phyloP scores from a whole-genome alignment of 2,329 filamentous ascomycete species.

The Penicillium crustosum region DNA sequence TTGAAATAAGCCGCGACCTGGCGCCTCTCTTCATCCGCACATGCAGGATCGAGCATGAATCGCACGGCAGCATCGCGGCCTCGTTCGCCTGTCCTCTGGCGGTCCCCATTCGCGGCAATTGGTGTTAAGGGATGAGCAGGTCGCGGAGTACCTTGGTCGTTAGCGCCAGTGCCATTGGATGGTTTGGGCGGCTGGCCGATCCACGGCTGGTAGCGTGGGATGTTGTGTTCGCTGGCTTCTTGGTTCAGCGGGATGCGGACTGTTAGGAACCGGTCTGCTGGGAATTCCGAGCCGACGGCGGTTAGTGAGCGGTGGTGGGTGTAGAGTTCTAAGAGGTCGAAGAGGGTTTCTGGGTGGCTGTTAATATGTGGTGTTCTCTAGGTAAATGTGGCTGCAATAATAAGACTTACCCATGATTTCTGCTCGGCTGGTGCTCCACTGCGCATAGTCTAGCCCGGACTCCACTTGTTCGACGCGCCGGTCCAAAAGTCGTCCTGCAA shows the following conservation, averaged over 20 bases:
- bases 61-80: constrained; percentile 73
- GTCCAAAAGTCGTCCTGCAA: constrained; percentile 69
- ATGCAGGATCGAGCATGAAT: constrained; percentile 81
- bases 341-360: constrained; percentile 65
- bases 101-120: constrained; percentile 48
- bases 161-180: constrained; percentile 20
- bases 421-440: constrained; percentile 47
- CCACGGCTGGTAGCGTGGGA: constrained; percentile 64
- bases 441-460: constrained; percentile 51
- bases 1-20: constrained; percentile 68
- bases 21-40: constrained; percentile 69
- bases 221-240: constrained; percentile 64
- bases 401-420: constrained; percentile 52
- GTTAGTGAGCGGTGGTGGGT: constrained; percentile 77
- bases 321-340: constrained; percentile 90
- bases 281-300: constrained; percentile 69
- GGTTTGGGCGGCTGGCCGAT: constrained; percentile 31
- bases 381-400: constrained; percentile 32
- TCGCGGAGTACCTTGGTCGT: constrained; percentile 1
- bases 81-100: constrained; percentile 42
- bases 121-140: constrained; percentile 45
- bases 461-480: constrained; percentile 54
- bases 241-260: constrained; percentile 85
- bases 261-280: constrained; percentile 76
- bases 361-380: constrained; percentile 27